Evolutionary conservation across 495 filamentous ascomycete genomes (phyloP).

Genomic region (Neurospora pannonica): DNA sequence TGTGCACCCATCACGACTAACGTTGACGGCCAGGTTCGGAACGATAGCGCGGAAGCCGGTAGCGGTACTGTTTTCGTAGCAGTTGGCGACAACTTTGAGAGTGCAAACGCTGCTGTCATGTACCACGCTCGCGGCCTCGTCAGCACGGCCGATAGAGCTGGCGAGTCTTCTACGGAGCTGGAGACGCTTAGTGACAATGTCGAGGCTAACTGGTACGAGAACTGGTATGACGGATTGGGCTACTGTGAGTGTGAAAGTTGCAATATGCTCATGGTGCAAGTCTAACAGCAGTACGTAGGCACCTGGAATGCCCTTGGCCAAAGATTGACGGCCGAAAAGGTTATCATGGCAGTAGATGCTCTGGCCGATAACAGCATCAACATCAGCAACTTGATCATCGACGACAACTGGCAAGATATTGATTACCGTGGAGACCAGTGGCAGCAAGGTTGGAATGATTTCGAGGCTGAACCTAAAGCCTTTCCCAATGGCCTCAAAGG

Average conservation of each 20-base stretch:
- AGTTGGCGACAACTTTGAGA: constrained; percentile 65
- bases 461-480: constrained; percentile 72
- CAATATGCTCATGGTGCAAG: background rate
- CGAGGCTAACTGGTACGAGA: constrained; percentile 57
- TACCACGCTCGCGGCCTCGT: constrained; percentile 74
- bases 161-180: constrained; percentile 26
- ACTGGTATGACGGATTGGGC: constrained; percentile 79
- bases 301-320: constrained; percentile 94
- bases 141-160: constrained; percentile 10
- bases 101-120: constrained; percentile 69
- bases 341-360: constrained; percentile 61
- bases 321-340: constrained; percentile 66
- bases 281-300: constrained; percentile 29
- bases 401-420: constrained; percentile 93
- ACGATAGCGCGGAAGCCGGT: constrained; percentile 49
- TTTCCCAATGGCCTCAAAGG: constrained; percentile 74
- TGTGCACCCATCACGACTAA: background rate
- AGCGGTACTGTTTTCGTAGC: constrained; percentile 60
- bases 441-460: constrained; percentile 52
- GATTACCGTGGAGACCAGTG: constrained; percentile 39
- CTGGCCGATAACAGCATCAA: constrained; percentile 64
- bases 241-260: constrained; percentile 40
- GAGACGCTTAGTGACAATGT: constrained; percentile 31
- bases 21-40: constrained; percentile 35
- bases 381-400: constrained; percentile 77